Evolutionary conservation across 441 rosid genomes (phyloP), one percentile per base, ranked within the genome.

Genomic region (Populus hybrid): DNA sequence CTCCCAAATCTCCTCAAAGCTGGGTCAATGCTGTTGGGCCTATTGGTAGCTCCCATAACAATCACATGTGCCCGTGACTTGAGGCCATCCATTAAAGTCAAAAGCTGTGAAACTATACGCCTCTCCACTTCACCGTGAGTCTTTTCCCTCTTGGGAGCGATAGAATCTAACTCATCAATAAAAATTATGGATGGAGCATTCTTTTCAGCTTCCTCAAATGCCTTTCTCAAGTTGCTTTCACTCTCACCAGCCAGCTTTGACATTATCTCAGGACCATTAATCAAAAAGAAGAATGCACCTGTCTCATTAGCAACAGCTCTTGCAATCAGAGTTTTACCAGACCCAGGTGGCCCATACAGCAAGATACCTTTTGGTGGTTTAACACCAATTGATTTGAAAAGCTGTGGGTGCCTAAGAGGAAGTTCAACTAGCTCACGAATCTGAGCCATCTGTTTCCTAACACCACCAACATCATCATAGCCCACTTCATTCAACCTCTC

Each of bases 391-490:
- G 32, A 30, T 30, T 30, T 30, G 32, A 30, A 30, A 30, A 30
- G 32, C 32, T 30, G 32, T 30, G 32, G 32, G 32, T 30, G 32
- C 84, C 95, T 89, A 18, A 91, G 75, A 6, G 95, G 95, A 8
- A 91, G 85, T 85, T 91, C 95, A 46, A 91, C 95, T 59, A 91
- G 78, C 76, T 91, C 95, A 7, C 92, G 85, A 79, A 91, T 91
- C 80, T 89, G 93, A 80, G 92, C 95, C 95, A 91, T 91, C 70
- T 91, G 95, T 77, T 87, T 91, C 73, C 93, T 79, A 40, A 91
- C 93, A 81, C 95, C 95, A 81, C 95, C 95, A 10, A 89, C 95
- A 80, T 91, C 95, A 83, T 91, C 95, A 83, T 91, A 91, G 7
- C 95, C 95, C 63, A 89, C 85, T 59, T 89, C 93, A 78, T 89